Base-by-base conservation (phyloP, 2,329 filamentous ascomycete species). In the Aplosporella prunicola region DNA sequence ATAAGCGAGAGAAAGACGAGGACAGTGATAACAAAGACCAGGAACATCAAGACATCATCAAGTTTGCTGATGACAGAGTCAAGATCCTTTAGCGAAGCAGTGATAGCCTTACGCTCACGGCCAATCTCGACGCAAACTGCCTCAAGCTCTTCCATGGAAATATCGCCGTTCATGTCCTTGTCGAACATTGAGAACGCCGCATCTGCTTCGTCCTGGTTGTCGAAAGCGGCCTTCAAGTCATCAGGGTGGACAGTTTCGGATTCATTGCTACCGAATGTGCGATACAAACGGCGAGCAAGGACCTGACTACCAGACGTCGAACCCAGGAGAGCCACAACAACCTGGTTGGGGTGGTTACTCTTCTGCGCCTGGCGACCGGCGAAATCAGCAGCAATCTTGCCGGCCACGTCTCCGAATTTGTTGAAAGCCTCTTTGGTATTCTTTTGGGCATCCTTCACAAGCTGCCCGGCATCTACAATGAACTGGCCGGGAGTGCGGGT, bases 131-230 rank as follows among this genome's bases (percentile, higher is more conserved):
- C 88, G 60, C 86, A 93, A 16, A 93, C 87, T 15, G 84, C 78
- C 58, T 95, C 88, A 15, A 96, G 74, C 56, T 95, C 89, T 51
- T 94, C 86, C 75, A 94, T 87, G 1, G 84, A 93, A 33, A 95
- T 93, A 52, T 96, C 89, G 4, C 88, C 89, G 46, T 96, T 96
- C 66, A 95, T 76, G 51, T 96, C 89, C 55, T 91, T 93, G 63
- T 96, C 89, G 48, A 95, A 95, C 68, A 95, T 88, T 48, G 71
- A 69, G 51, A 96, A 95, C 0, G 88, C 88, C 3, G 82, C 82
- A 37, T 91, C 82, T 1, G 87, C 85, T 54, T 95, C 89, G 10
- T 95, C 88, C 13, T 80, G 72, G 16, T 80, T 82, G 8, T 81
- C 73, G 49, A 94, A 95, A 1, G 84, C 87, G 9, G 72, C 66